A percentile compares a stretch with the other conserved stretches of the same genome.
These are phyloP conservation scores for Hypoxylon subgilvum DNA, from an alignment of 495 filamentous ascomycete species.

Conservation along the genomic window DNA sequence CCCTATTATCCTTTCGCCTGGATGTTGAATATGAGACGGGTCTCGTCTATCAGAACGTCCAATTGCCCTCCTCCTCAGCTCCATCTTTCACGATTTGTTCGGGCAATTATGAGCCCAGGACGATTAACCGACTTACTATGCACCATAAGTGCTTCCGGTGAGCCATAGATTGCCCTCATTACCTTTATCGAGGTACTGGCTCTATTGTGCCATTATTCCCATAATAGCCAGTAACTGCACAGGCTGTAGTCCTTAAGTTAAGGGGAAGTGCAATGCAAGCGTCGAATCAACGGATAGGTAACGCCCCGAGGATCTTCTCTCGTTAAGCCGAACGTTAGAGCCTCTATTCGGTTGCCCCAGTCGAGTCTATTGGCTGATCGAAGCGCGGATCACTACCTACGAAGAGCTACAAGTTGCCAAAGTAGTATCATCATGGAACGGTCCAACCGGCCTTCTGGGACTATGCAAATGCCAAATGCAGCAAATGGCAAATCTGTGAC, in stretches of 20 bases:
- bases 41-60: slow-evolving; percentile 19
- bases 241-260: slow-evolving; percentile 29
- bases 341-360: slow-evolving; percentile 7
- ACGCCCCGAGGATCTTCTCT: slow-evolving; percentile 23
- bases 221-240: slow-evolving; percentile 36
- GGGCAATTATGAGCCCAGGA: slow-evolving; percentile 19
- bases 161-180: slow-evolving; percentile 26
- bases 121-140: slow-evolving; percentile 49
- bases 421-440: slow-evolving; percentile 29
- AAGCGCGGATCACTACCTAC: slow-evolving; percentile 6
- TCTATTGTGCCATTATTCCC: slow-evolving; percentile 38
- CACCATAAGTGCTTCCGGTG: slow-evolving; percentile 30
- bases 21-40: slow-evolving; percentile 26
- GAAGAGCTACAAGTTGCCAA: slow-evolving; percentile 19
- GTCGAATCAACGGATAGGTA: slow-evolving; percentile 24
- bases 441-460: slow-evolving; percentile 37
- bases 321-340: too few relatives aligned
- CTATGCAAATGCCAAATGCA: too few relatives aligned
- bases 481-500: slow-evolving; percentile 26
- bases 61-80: slow-evolving; percentile 8
- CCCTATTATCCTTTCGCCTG: slow-evolving; percentile 31
- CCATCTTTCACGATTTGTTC: slow-evolving; percentile 13
- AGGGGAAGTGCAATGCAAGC: slow-evolving; percentile 29
- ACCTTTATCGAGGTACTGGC: slow-evolving; percentile 32
- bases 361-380: slow-evolving; percentile 5